Evolutionary conservation across 345 rosid genomes (phyloP), one percentile per base, ranked within the genome.

Genomic region (Gossypium mustelinum): DNA sequence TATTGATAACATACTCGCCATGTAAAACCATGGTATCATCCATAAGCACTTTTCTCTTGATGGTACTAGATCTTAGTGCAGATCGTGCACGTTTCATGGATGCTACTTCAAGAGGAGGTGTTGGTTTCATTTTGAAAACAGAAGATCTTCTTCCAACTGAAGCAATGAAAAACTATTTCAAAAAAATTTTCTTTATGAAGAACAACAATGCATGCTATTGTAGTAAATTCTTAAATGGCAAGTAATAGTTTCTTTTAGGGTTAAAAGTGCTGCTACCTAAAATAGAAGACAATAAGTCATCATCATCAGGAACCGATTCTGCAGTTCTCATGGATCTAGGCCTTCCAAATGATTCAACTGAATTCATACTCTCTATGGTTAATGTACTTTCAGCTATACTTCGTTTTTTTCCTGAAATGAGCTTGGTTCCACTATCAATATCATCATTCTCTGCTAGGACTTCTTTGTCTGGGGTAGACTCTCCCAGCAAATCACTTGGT

Each of bases 11-110:
- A 81, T 93, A 96, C 99, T 96, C 97, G 89, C 99, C 98, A 56
- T 84, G 99, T 83, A 96, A 85, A 84, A 93, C 98, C 98, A 93
- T 90, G 18, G 83, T 76, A 75, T 96, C 98, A 79, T 96, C 99
- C 88, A 93, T 84, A 70, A 87, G 89, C 85, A 92, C 94, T 89
- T 96, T 96, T 86, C 98, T 90, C 89, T 90, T 96, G 29, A 79
- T 73, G 68, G 86, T 84, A 83, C 84, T 84, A 74, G 90, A 68
- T 57, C 90, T 90, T 11, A 88, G 81, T 72, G 87, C 83, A 81
- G 88, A 65, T 55, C 89, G 89, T 34, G 73, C 22, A 58, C 94
- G 94, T 80, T 96, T 96, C 66, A 78, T 81, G 27, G 97, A 73
- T 74, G 82, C 82, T 64, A 86, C 72, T 84, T 90, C 92, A 77